phyloP scores from a whole-genome alignment of 2,329 filamentous ascomycete species.

The Huntiella moniliformis region DNA sequence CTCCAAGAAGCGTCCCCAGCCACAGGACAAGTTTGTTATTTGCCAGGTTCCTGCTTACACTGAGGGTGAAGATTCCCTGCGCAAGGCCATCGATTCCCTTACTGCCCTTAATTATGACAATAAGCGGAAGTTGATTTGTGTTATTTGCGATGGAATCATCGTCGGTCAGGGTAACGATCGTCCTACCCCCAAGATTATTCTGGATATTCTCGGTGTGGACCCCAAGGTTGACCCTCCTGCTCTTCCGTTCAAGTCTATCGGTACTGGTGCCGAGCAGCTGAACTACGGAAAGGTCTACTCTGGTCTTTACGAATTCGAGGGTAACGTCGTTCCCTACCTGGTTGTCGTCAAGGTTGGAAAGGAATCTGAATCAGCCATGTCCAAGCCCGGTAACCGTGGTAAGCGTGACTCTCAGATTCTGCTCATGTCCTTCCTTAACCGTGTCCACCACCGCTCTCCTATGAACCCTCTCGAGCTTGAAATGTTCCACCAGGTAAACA shows the following conservation, averaged over 20 bases:
- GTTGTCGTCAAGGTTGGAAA: slow-evolving; percentile 96
- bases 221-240: slow-evolving; percentile 92
- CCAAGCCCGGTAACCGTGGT: slow-evolving; percentile 92
- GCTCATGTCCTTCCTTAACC: slow-evolving; percentile 93
- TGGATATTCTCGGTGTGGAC: slow-evolving; percentile 93
- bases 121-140: slow-evolving; percentile 89
- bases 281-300: slow-evolving; percentile 99
- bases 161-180: slow-evolving; percentile 91
- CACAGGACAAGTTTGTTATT: slow-evolving; percentile 97
- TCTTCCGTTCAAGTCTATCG: slow-evolving; percentile 83
- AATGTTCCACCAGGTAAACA: slow-evolving; percentile 98
- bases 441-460: slow-evolving; percentile 78
- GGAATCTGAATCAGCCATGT: slow-evolving; percentile 75
- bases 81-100: slow-evolving; percentile 83
- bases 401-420: slow-evolving; percentile 96
- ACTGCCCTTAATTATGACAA: slow-evolving; percentile 94
- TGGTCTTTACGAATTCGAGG: slow-evolving; percentile 90
- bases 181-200: slow-evolving; percentile 89
- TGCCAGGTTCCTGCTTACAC: slow-evolving; percentile 97
- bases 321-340: slow-evolving; percentile 90
- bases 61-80: slow-evolving; percentile 85
- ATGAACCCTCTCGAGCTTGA: slow-evolving; percentile 95
- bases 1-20: slow-evolving; percentile 69
- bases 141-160: slow-evolving; percentile 95
- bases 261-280: slow-evolving; percentile 72